Evolutionary conservation across 2,329 filamentous ascomycete genomes (phyloP).

Genomic region (Neonectria neomacrospora): DNA sequence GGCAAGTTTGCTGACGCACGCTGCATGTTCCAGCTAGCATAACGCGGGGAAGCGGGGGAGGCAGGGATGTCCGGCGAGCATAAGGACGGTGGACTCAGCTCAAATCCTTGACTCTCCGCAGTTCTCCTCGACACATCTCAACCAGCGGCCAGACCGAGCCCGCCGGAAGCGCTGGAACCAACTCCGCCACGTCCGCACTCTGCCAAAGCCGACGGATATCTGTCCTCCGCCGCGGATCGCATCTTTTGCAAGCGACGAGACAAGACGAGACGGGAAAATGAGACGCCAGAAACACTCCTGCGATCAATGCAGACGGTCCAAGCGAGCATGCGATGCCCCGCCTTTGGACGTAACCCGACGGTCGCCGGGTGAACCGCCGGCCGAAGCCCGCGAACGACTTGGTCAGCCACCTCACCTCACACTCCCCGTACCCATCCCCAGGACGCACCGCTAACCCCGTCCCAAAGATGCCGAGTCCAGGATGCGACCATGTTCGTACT

Average conservation of each 20-base stretch:
- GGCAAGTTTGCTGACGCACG: conserved; percentile 17
- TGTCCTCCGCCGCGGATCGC: neutral
- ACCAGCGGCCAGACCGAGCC: neutral
- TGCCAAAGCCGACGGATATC: neutral
- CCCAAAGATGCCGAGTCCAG: neutral
- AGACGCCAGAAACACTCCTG: conserved; percentile 41
- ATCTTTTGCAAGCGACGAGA: neutral
- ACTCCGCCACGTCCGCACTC: neutral
- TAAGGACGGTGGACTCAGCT: conserved; percentile 3
- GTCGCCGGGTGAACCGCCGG: conserved; percentile 7
- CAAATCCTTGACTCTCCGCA: neutral
- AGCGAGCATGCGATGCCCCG: conserved; percentile 41
- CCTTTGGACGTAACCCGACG: conserved; percentile 27
- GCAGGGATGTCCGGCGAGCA: neutral
- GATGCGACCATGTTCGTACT: conserved; percentile 23
- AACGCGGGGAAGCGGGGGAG: conserved; percentile 28
- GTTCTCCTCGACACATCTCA: neutral
- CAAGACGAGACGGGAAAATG: conserved; percentile 33
- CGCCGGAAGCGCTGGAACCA: conserved; percentile 4
- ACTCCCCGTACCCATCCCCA: neutral
- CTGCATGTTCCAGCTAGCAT: conserved; percentile 7
- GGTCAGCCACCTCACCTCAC: conserved; percentile 26
- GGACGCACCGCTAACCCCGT: neutral
- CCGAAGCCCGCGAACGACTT: conserved; percentile 22
- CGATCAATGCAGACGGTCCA: conserved; percentile 41